A percentile compares a stretch with the other conserved stretches of the same genome.
Conservation (phyloP, 1,284 basidiomycete species). For the Anthracocystis setariae region DNA sequence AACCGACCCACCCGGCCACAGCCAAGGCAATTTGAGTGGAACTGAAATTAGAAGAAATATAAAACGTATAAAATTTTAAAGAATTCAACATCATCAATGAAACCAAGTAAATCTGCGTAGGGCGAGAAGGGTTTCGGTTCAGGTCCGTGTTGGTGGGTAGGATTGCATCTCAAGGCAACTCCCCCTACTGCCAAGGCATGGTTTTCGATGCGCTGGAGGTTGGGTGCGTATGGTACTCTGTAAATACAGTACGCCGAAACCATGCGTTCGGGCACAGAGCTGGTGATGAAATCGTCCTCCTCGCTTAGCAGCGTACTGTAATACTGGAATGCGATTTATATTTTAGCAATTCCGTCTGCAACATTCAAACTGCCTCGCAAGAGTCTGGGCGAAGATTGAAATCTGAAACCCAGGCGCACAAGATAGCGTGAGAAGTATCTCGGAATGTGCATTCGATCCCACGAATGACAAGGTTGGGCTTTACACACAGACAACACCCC, state of each 20-base stretch:
- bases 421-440: constrained; percentile 21
- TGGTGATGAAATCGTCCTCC: neutral
- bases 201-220: neutral
- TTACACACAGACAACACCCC: neutral
- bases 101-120: too few species aligned
- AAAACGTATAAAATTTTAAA: too few species aligned
- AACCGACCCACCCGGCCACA: too few species aligned
- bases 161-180: too few species aligned
- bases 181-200: neutral
- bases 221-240: constrained; percentile 2
- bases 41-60: too few species aligned
- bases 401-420: neutral
- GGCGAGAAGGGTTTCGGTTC: too few species aligned
- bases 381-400: neutral
- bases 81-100: neutral
- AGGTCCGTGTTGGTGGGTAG: neutral
- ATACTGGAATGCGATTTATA: neutral
- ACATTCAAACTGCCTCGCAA: too few species aligned
- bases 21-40: neutral
- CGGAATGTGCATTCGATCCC: constrained; percentile 1
- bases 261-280: too few species aligned
- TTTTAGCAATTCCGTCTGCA: too few species aligned
- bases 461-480: neutral
- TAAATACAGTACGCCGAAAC: constrained; percentile 5
- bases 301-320: constrained; percentile 3